Evolutionary conservation across 495 filamentous ascomycete genomes (phyloP), one percentile per base, ranked within the genome.

Genomic region (Penicillium riverlandense): DNA sequence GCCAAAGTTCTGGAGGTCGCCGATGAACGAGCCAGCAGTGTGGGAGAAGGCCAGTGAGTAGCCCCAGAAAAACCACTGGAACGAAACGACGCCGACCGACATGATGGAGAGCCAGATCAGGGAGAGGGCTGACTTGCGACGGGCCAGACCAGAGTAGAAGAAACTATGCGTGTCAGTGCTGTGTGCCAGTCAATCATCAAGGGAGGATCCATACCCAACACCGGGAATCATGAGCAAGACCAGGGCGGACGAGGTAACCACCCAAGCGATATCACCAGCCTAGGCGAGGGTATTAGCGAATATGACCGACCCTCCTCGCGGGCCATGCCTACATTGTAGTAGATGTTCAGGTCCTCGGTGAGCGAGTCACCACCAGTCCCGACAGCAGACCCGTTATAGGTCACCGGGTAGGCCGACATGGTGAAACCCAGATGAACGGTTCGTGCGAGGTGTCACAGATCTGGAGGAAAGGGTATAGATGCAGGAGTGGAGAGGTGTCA

Each of bases 31-130:
- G 41, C 86, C 86, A 11, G 86, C 88, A 9, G 78, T 72, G 63
- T 95, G 88, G 22, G 88, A 94, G 72, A 96, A 98, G 36, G 90
- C 79, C 30, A 98, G 72, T 4, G 89, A 95, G 63, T 91, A 97
- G 33, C 92, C 92, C 92, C 91, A 97, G 76, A 98, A 95, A 75
- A 97, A 98, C 91, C 92, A 98, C 65, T 97, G 91, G 70, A 98
- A 95, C 16, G 82, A 84, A 8, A 88, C 82, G 38, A 98, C 83
- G 11, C 86, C 89, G 14, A 85, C 82, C n/a, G 90, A 83, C 85
- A 96, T 95, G 61, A 97, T 74, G n/a, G 90, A 90, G 13, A 96
- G 81, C 90, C 89, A 96, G 65, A 98, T 89, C 52, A 97, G 73
- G 7, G 90, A 88, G 43, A 98, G 78, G 11, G 92, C 92, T 1